Evolutionary conservation across 106 monocot genomes (phyloP).

Genomic region (Platanthera guangdongensis): DNA sequence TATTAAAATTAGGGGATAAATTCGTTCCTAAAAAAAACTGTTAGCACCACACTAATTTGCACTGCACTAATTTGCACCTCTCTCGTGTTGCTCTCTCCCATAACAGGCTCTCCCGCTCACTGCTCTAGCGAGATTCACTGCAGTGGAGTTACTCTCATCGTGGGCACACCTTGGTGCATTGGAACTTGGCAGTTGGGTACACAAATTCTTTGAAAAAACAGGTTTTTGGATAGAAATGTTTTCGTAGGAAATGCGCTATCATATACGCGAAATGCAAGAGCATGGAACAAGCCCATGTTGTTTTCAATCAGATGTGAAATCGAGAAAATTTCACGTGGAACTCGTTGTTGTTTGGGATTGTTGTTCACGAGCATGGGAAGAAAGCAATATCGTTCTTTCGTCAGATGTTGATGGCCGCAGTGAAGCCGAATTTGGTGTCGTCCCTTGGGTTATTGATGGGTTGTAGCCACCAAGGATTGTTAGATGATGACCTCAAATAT

Average conservation of each 20-base stretch:
- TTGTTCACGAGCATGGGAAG: conserved; percentile 24
- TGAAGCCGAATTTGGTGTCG: conserved; percentile 20
- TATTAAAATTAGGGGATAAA: too few relatives aligned
- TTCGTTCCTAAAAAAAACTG: too few relatives aligned
- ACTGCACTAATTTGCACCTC: too few relatives aligned
- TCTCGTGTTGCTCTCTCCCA: too few relatives aligned
- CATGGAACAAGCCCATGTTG: conserved; percentile 18
- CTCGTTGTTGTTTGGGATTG: conserved; percentile 35
- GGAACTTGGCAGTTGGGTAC: conserved; percentile 21
- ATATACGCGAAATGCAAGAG: conserved; percentile 40
- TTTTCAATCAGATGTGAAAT: conserved; percentile 21
- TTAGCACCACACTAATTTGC: too few relatives aligned
- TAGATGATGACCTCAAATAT: conserved; percentile 18
- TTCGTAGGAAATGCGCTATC: conserved; percentile 37
- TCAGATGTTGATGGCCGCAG: conserved; percentile 18
- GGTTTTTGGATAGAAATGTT: conserved; percentile 18
- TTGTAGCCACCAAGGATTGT: conserved; percentile 39
- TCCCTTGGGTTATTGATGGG: conserved; percentile 36
- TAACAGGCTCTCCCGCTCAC: too few relatives aligned
- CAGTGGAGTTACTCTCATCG: conserved; percentile 22
- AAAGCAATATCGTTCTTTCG: conserved; percentile 21
- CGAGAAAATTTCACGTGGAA: conserved; percentile 34
- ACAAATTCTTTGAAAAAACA: conserved; percentile 12
- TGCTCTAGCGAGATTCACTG: conserved; percentile 8
- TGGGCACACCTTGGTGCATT: conserved; percentile 30